Base-by-base conservation (phyloP, 2,329 filamentous ascomycete species). In the Huntiella savannae region DNA sequence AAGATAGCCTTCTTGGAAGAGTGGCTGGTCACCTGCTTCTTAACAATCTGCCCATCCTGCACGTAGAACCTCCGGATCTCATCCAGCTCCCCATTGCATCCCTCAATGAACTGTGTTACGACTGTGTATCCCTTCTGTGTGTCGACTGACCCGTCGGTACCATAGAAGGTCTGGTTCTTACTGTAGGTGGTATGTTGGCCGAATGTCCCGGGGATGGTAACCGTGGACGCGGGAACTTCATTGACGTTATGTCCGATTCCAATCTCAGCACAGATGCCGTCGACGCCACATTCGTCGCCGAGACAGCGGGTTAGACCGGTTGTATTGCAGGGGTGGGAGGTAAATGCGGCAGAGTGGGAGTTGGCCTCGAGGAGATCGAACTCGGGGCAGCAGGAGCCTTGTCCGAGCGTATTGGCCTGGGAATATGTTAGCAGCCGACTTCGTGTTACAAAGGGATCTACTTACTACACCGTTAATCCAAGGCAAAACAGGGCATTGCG, bases 231-330 rank as follows among this genome's bases (percentile, higher is more conserved):
- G 54, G 75, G 73, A 69, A 70, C 79, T 19, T 69, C 62, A 66
- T 77, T 77, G 65, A 73, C 77, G 56, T 78, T 75, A 54, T 76
- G 80, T 16, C 76, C 76, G 41, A 66, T 70, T 43, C 71, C 70
- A 53, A 69, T 73, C 12, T 51, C 51, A 45, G 43, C 22, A 33
- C 41, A 43, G 32, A 35, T 34, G 33, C 62, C 59, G 33, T 42
- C 46, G 2, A 6, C 4, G 10, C 8, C 5, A 28, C 43, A 45
- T 32, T 13, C 17, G 12, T 17, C 6, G 22, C 40, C 50, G 15
- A 51, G 28, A 42, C 55, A 57, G 46, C 52, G 42, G 42, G 52
- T 48, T 35, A 51, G 50, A 32, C 48, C 48, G 47, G 50, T 52
- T 34, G 50, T 22, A 15, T 52, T 53, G 63, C 73, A 77, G 17